These are phyloP conservation scores for Umbelopsis vinacea DNA, from an alignment of 192 early-diverging fungal genomes.

Conservation along the genomic window DNA sequence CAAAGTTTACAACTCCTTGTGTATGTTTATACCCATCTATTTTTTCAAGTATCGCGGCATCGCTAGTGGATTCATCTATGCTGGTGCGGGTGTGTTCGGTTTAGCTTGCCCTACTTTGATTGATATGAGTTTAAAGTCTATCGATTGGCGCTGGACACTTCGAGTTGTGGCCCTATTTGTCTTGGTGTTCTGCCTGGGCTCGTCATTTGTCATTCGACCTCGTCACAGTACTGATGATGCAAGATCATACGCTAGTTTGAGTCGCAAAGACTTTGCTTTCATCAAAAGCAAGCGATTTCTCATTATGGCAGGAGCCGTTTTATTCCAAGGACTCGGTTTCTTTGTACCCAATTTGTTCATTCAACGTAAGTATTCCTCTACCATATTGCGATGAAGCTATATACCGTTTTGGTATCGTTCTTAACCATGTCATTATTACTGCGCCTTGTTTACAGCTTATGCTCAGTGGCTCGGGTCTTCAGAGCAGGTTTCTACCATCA, in stretches of 20 bases:
- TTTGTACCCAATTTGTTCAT: constrained; percentile 29
- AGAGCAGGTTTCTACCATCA: constrained; percentile 11
- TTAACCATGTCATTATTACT: neutral
- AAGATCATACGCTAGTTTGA: neutral
- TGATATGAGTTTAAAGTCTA: neutral
- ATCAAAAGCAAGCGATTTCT: constrained; percentile 21
- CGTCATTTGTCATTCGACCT: constrained; percentile 18
- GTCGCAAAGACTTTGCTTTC: constrained; percentile 18
- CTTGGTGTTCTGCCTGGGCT: constrained; percentile 19
- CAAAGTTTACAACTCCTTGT: constrained; percentile 22
- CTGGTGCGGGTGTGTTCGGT: constrained; percentile 25
- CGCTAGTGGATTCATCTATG: constrained; percentile 22
- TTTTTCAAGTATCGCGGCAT: constrained; percentile 25
- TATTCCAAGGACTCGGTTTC: constrained; percentile 23
- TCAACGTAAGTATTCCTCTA: constrained; percentile 13
- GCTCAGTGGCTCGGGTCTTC: constrained; percentile 15
- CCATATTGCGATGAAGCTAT: too few species aligned
- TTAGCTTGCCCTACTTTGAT: neutral
- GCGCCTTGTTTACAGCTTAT: constrained; percentile 6
- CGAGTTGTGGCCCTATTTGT: constrained; percentile 17
- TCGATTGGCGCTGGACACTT: constrained; percentile 28
- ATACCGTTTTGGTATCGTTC: too few species aligned
- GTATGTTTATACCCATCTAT: constrained; percentile 27
- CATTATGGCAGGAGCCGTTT: neutral
- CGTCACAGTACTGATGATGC: constrained; percentile 22